Evolutionary conservation across 805 yeast genomes (phyloP).

Genomic region (Wickerhamomyces pijperi): DNA sequence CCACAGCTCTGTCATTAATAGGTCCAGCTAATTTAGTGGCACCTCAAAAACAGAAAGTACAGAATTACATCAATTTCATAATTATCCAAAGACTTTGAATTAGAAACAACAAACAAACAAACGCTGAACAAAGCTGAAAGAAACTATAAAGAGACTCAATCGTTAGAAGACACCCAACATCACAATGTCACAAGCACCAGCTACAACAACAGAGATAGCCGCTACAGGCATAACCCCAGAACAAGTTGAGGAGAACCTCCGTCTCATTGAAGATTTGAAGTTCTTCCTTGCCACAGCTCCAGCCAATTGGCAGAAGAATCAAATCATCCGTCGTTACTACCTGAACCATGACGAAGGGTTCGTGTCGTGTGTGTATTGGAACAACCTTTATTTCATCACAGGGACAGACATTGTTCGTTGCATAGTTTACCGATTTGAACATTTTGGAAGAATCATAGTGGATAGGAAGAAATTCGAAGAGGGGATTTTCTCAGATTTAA

Average conservation of each 20-base stretch:
- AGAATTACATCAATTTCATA: not conserved
- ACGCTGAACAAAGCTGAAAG: not conserved
- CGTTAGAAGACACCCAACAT: not conserved
- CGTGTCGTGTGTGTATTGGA: conserved; percentile 89
- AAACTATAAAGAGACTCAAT: no score
- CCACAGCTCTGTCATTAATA: no score
- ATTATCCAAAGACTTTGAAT: no score
- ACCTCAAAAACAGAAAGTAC: not conserved
- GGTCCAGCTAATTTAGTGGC: no score
- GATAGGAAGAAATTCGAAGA: conserved; percentile 95
- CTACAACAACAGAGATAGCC: no score
- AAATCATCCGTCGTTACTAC: conserved; percentile 76
- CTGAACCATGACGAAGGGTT: conserved; percentile 84
- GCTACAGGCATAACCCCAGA: conserved; percentile 8
- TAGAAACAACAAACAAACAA: not conserved
- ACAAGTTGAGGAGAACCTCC: conserved; percentile 38
- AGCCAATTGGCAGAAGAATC: conserved; percentile 84
- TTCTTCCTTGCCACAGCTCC: conserved; percentile 90
- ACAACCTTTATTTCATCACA: conserved; percentile 77
- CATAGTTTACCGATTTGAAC: conserved; percentile 76
- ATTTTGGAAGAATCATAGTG: conserved; percentile 74
- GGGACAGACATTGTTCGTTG: conserved; percentile 96
- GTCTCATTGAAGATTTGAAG: conserved; percentile 66
- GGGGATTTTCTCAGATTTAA: conserved; percentile 84
- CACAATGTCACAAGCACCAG: not conserved